Evolutionary conservation across 2,329 filamentous ascomycete genomes (phyloP).

Genomic region (Colletotrichum falcatum): DNA sequence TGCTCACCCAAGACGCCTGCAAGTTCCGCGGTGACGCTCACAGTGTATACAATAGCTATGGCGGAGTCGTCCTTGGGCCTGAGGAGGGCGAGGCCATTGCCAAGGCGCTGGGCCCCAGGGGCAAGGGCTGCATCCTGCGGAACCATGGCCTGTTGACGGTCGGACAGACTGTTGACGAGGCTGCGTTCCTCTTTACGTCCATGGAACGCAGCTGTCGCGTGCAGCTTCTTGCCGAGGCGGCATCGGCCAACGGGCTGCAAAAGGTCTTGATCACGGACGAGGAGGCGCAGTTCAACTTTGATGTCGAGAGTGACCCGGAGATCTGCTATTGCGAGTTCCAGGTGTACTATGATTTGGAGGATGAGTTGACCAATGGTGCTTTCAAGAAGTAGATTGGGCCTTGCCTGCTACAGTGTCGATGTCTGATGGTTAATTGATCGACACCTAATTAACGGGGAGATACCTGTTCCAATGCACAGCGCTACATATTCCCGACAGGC

Average conservation of each 20-base stretch:
- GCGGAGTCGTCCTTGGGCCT: slow-evolving; percentile 65
- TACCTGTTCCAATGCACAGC: not conserved
- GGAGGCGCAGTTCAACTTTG: slow-evolving; percentile 53
- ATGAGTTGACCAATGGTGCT: slow-evolving; percentile 32
- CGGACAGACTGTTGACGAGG: slow-evolving; percentile 78
- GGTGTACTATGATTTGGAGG: slow-evolving; percentile 42
- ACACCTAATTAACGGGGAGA: too few relatives aligned
- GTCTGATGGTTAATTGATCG: not conserved
- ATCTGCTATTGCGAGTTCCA: slow-evolving; percentile 43
- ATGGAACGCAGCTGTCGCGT: slow-evolving; percentile 76
- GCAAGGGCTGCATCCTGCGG: slow-evolving; percentile 72
- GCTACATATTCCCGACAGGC: too few relatives aligned
- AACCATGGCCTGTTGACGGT: slow-evolving; percentile 80
- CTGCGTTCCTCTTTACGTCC: slow-evolving; percentile 75
- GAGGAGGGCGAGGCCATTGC: slow-evolving; percentile 75
- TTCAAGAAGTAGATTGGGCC: slow-evolving; percentile 28
- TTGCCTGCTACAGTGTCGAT: not conserved
- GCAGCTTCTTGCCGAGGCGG: slow-evolving; percentile 73
- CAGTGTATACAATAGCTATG: slow-evolving; percentile 70
- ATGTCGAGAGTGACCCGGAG: slow-evolving; percentile 42
- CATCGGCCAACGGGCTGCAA: slow-evolving; percentile 46
- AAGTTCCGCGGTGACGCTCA: slow-evolving; percentile 73
- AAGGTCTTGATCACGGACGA: slow-evolving; percentile 56
- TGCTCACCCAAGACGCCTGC: slow-evolving; percentile 74
- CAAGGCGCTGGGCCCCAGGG: slow-evolving; percentile 65